Conservation (phyloP, 2,329 filamentous ascomycete genomes). For the Onygenales sp. region DNA sequence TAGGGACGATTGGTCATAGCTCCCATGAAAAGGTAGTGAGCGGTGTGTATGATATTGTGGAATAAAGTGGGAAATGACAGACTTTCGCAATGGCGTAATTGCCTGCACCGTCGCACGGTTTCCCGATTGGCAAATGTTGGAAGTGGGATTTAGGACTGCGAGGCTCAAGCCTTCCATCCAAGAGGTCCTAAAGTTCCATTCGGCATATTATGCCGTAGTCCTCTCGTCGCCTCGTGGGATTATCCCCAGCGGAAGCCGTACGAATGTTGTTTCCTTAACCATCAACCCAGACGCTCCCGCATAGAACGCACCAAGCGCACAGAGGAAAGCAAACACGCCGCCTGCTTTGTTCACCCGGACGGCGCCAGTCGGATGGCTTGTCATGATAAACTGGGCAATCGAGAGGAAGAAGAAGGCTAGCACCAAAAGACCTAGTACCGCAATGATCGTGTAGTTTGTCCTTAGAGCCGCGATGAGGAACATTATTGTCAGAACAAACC, state of each 20-base stretch:
- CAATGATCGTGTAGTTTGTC: slow-evolving; percentile 50
- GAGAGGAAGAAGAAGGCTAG: slow-evolving; percentile 50
- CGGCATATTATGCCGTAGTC: background rate
- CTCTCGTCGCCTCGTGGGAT: slow-evolving; percentile 9
- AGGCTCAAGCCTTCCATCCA: too few species aligned
- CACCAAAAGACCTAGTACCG: slow-evolving; percentile 49
- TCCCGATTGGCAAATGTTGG: too few species aligned
- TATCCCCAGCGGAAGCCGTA: slow-evolving; percentile 33
- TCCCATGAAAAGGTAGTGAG: too few species aligned
- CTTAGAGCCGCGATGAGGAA: slow-evolving; percentile 48
- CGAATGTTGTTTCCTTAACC: slow-evolving; percentile 33
- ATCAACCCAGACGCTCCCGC: slow-evolving; percentile 34
- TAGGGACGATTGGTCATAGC: too few species aligned
- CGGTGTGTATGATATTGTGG: too few species aligned
- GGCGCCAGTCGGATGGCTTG: slow-evolving; percentile 28
- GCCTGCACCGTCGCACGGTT: too few species aligned
- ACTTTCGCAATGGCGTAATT: too few species aligned
- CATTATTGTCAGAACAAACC: slow-evolving; percentile 51
- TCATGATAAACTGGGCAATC: slow-evolving; percentile 42
- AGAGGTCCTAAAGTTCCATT: too few species aligned
- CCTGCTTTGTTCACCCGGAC: slow-evolving; percentile 37
- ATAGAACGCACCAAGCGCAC: slow-evolving; percentile 31
- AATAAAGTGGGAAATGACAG: too few species aligned
- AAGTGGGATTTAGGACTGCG: too few species aligned
- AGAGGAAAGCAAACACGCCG: slow-evolving; percentile 30